Percentiles rank a stretch among this genome's conserved stretches.
These are phyloP conservation scores for Cordia subcordata DNA, from an alignment of 257 asterid species.

Conservation along the genomic window DNA sequence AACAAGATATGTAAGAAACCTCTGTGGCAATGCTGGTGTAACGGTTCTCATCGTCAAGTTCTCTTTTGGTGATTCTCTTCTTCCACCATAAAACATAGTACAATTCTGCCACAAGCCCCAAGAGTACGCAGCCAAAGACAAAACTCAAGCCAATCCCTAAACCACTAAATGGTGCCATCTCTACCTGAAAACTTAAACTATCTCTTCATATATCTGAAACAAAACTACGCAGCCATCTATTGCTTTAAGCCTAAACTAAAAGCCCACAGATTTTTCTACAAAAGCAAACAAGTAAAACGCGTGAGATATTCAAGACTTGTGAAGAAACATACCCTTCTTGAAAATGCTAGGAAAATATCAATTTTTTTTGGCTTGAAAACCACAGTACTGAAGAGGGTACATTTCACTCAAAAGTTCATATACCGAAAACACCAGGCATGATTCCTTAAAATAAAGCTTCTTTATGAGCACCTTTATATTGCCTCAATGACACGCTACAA, in stretches of 20 bases:
- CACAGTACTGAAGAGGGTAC: slow-evolving; percentile 1
- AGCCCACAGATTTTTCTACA: not conserved
- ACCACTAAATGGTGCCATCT: slow-evolving; percentile 67
- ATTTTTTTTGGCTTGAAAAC: slow-evolving; percentile 9
- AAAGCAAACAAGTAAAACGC: slow-evolving; percentile 5
- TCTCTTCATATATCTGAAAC: not conserved
- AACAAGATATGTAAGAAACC: slow-evolving; percentile 39
- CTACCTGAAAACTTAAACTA: slow-evolving; percentile 21
- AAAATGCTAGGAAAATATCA: slow-evolving; percentile 9
- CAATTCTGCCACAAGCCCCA: slow-evolving; percentile 70
- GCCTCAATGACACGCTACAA: slow-evolving; percentile 43
- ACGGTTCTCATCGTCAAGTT: slow-evolving; percentile 16
- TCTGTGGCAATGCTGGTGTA: slow-evolving; percentile 9
- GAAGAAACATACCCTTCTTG: slow-evolving; percentile 15
- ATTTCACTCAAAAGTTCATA: slow-evolving; percentile 15
- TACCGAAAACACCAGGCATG: slow-evolving; percentile 11
- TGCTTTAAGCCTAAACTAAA: not conserved
- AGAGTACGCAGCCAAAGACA: slow-evolving; percentile 55
- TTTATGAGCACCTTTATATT: slow-evolving; percentile 11
- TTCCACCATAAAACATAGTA: slow-evolving; percentile 74
- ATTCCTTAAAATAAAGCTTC: slow-evolving; percentile 11
- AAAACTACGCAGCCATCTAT: too few species aligned
- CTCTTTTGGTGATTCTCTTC: slow-evolving; percentile 35
- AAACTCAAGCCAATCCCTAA: slow-evolving; percentile 73
- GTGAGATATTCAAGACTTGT: not conserved